Evolutionary conservation across 768 basidiomycete species (phyloP), one percentile per base, ranked within the genome.

Genomic region (Lactarius quietus): DNA sequence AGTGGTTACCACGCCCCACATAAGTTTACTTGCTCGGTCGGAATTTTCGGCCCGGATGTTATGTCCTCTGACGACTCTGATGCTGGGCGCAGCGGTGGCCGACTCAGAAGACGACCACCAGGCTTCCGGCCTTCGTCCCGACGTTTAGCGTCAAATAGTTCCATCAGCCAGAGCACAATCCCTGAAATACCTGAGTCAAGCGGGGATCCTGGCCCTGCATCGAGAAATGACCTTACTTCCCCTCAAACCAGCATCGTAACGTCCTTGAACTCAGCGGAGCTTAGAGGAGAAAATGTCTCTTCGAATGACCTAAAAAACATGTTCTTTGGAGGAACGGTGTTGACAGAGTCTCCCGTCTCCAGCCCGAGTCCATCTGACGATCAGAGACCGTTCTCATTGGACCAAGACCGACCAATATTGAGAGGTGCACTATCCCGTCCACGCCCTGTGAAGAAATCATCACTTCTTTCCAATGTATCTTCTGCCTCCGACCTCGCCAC

Each of bases 381-480:
- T 26, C 55, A 36, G 36, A 57, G 57, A n/a, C 48, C 61, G 9
- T 59, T 51, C 31, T 67, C 61, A 20, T 53, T 57, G 23, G n/a
- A 20, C 10, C 18, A 29, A 8, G 28, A 26, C 17, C 36, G 53
- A 12, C 23, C 62, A 14, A 38, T 28, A 15, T 53, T 43, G 35
- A 55, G 43, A 23, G 18, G 17, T 20, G 2, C 58, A 51, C 45
- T 58, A 35, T 7, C 55, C 3, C 61, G 68, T 29, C 45, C 62
- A 17, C 68, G 68, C 33, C 62, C 59, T 18, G 29, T 57, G 33
- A 64, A 61, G 66, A 69, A 69, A 43, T 31, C 68, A n/a, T 69
- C 68, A 12, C 15, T 68, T 26, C 60, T 69, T 23, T 69, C 68
- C 39, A 64, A 26, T 26, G 14, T 56, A 56, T 68, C 62, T 17